These are phyloP conservation scores for Coniochaeta prunicola DNA, from an alignment of 2,329 filamentous ascomycete genomes.

Conservation along the genomic window DNA sequence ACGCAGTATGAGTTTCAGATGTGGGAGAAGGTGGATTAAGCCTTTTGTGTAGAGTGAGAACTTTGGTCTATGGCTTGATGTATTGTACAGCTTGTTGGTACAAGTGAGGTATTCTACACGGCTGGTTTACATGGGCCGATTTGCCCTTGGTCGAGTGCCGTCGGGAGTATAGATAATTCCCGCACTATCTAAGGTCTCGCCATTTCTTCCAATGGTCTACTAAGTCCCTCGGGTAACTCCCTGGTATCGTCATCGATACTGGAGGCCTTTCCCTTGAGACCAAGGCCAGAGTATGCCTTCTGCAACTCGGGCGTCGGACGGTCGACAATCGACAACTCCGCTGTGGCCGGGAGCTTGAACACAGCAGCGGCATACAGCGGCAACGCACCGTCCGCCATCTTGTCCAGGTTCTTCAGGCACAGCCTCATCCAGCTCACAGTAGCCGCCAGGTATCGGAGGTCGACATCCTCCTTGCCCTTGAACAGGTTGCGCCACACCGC, in stretches of 20 bases:
- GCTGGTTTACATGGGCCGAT: neutral
- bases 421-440: slow-evolving; percentile 51
- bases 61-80: neutral
- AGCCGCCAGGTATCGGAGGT: slow-evolving; percentile 42
- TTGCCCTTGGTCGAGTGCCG: neutral
- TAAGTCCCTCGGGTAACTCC: neutral
- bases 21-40: slow-evolving; percentile 52
- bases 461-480: slow-evolving; percentile 54
- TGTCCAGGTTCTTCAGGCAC: slow-evolving; percentile 39
- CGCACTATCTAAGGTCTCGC: neutral
- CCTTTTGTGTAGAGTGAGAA: neutral
- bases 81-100: neutral
- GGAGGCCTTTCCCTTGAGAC: slow-evolving; percentile 2
- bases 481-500: slow-evolving; percentile 94
- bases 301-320: slow-evolving; percentile 31
- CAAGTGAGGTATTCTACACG: neutral
- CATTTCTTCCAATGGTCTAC: neutral
- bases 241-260: slow-evolving; percentile 12
- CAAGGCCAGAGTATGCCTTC: slow-evolving; percentile 19
- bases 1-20: slow-evolving; percentile 65
- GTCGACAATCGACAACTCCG: slow-evolving; percentile 31
- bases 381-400: slow-evolving; percentile 36
- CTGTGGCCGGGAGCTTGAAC: slow-evolving; percentile 35
- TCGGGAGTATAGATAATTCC: neutral
- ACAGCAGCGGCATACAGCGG: slow-evolving; percentile 22